Conservation (phyloP, 805 yeast species). For the Barnettozyma botsteinii region DNA sequence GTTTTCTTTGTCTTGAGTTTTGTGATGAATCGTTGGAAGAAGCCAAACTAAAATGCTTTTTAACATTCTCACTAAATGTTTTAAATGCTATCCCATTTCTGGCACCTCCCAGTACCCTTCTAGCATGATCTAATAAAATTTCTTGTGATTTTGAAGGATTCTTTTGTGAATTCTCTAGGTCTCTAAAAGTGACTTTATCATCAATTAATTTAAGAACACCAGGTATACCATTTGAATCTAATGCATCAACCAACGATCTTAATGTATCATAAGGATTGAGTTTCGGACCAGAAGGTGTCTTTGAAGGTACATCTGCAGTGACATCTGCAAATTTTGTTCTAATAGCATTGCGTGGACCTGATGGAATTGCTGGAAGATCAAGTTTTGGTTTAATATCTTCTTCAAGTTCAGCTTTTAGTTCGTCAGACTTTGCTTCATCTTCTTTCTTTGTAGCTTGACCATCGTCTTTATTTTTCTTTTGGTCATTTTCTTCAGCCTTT, state of each 20-base stretch:
- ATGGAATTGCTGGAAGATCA: too few relatives aligned
- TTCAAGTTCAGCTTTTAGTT: conserved; percentile 2
- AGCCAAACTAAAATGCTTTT: not conserved
- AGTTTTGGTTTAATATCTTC: conserved; percentile 1
- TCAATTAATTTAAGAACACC: not conserved
- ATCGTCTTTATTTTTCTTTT: not conserved
- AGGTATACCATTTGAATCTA: not conserved
- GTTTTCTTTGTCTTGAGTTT: conserved; percentile 1
- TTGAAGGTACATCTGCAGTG: conserved; percentile 1
- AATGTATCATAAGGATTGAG: not conserved
- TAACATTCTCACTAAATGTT: conserved; percentile 1
- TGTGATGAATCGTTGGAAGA: not conserved
- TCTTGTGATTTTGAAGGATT: not conserved
- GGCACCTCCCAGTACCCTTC: not conserved
- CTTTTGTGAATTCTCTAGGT: not conserved
- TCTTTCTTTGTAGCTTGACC: conserved; percentile 5
- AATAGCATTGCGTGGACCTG: too few relatives aligned
- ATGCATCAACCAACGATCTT: not conserved
- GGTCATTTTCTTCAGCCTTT: not conserved
- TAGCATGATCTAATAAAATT: conserved; percentile 3
- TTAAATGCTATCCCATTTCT: too few relatives aligned
- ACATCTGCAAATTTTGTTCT: conserved; percentile 7
- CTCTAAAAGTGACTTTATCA: not conserved
- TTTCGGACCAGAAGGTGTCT: not conserved
- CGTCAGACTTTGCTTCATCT: too few relatives aligned